Percentiles rank a stretch among this genome's conserved stretches.
These are phyloP conservation scores for Volvox carteri DNA, from an alignment of 163 green algal species.

Conservation along the genomic window DNA sequence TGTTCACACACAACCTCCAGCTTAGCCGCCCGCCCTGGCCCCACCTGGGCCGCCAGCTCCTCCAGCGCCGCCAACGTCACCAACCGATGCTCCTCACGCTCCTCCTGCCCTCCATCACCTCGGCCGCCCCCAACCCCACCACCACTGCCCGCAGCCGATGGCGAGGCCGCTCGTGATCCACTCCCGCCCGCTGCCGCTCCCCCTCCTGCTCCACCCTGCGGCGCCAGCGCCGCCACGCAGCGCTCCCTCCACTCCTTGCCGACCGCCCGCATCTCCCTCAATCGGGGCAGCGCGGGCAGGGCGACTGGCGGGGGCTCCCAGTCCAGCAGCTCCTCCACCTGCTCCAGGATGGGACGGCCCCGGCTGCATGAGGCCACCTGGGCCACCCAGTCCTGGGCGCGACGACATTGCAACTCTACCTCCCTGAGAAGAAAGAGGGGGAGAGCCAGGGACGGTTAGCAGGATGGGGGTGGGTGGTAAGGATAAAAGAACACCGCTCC, in stretches of 20 bases:
- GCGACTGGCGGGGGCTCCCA: slow-evolving; percentile 3
- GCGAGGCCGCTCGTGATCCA: not conserved
- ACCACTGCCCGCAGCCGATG: not conserved
- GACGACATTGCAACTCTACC: not conserved
- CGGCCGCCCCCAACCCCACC: not conserved
- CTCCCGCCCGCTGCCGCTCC: not conserved
- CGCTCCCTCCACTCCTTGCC: not conserved
- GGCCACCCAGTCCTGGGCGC: slow-evolving; percentile 11
- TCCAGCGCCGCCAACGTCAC: slow-evolving; percentile 24
- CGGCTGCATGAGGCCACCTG: not conserved
- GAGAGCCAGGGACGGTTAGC: too few species aligned
- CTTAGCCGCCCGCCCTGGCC: not conserved
- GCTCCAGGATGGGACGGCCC: not conserved
- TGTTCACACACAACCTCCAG: too few species aligned
- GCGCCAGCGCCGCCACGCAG: not conserved
- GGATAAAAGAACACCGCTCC: too few species aligned
- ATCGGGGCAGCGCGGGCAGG: not conserved
- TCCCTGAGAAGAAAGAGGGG: not conserved
- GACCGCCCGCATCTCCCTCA: not conserved
- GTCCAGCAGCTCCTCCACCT: not conserved
- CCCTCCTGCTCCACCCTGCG: not conserved
- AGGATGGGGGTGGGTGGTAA: not conserved
- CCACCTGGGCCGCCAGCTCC: slow-evolving; percentile 23
- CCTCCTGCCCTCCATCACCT: not conserved
- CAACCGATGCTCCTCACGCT: slow-evolving; percentile 7